Conservation (phyloP, 1,284 basidiomycete genomes). For the Mycena citricolor region DNA sequence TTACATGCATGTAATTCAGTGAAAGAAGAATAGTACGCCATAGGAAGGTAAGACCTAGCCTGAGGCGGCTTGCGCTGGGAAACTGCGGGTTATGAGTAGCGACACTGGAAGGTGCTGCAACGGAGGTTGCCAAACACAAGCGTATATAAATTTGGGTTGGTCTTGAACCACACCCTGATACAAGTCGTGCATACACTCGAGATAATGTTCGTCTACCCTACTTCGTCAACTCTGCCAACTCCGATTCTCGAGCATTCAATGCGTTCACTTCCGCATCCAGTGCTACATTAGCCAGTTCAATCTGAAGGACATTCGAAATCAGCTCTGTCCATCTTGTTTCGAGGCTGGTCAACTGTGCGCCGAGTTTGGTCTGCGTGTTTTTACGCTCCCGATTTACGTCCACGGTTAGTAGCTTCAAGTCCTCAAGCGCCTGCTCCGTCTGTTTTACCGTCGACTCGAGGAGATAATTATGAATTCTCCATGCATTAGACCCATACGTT, state of each 20-base stretch:
- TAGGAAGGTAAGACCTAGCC: conserved; percentile 4
- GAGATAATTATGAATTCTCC: conserved; percentile 88
- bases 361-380: conserved; percentile 75
- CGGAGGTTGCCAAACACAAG: not conserved
- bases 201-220: conserved; percentile 24
- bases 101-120: conserved; percentile 8
- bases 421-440: conserved; percentile 71
- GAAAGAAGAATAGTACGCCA: not conserved
- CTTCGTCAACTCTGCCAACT: conserved; percentile 49
- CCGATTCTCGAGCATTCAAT: conserved; percentile 56
- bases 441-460: conserved; percentile 78
- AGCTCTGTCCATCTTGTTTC: conserved; percentile 89
- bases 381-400: conserved; percentile 87
- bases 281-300: conserved; percentile 90
- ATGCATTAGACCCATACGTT: conserved; percentile 87
- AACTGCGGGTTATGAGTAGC: conserved; percentile 4
- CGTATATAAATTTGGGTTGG: no score
- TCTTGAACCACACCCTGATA: no score
- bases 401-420: conserved; percentile 71
- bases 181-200: no score
- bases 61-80: not conserved
- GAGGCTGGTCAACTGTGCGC: conserved; percentile 73
- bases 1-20: no score
- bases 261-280: conserved; percentile 71
- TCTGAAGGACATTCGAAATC: conserved; percentile 83